These are phyloP conservation scores for Pelargonium fulgidum DNA, from an alignment of 441 rosid species.

Conservation along the genomic window DNA sequence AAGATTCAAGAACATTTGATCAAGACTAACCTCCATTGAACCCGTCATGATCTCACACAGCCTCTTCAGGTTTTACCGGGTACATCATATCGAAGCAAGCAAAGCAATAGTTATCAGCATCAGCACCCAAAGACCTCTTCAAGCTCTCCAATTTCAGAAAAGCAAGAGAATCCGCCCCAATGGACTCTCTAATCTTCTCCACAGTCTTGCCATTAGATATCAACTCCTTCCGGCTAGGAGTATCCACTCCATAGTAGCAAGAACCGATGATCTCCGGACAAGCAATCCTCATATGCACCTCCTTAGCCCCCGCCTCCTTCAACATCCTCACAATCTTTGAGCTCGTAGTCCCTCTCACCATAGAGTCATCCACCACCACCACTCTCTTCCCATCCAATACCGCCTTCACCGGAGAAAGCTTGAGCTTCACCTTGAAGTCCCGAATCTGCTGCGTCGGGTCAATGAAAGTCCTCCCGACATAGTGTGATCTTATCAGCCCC, in stretches of 20 bases:
- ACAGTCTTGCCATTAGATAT: conserved; percentile 76
- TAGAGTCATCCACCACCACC: conserved; percentile 91
- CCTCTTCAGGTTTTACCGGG: conserved; percentile 63
- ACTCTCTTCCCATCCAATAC: conserved; percentile 81
- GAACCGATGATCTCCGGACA: conserved; percentile 82
- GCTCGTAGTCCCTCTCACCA: conserved; percentile 84
- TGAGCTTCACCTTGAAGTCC: conserved; percentile 91
- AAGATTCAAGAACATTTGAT: too few relatives aligned
- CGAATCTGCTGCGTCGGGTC: conserved; percentile 89
- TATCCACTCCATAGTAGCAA: conserved; percentile 89
- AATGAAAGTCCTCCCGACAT: conserved; percentile 88
- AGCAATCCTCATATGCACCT: conserved; percentile 94
- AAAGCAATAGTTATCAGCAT: conserved; percentile 55
- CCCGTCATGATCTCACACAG: conserved; percentile 82
- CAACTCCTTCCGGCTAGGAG: conserved; percentile 82
- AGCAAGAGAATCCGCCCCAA: conserved; percentile 77
- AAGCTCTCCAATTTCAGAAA: conserved; percentile 59
- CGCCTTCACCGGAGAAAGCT: conserved; percentile 73
- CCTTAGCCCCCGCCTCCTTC: conserved; percentile 83
- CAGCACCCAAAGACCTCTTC: conserved; percentile 47
- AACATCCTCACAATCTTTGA: conserved; percentile 77
- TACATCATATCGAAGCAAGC: conserved; percentile 88
- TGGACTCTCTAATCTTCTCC: conserved; percentile 59
- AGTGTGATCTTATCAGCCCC: conserved; percentile 88
- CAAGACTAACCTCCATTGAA: conserved; percentile 35